These are phyloP conservation scores for Ceratobasidium sp. DNA, from an alignment of 1,284 basidiomycete species.

Conservation along the genomic window DNA sequence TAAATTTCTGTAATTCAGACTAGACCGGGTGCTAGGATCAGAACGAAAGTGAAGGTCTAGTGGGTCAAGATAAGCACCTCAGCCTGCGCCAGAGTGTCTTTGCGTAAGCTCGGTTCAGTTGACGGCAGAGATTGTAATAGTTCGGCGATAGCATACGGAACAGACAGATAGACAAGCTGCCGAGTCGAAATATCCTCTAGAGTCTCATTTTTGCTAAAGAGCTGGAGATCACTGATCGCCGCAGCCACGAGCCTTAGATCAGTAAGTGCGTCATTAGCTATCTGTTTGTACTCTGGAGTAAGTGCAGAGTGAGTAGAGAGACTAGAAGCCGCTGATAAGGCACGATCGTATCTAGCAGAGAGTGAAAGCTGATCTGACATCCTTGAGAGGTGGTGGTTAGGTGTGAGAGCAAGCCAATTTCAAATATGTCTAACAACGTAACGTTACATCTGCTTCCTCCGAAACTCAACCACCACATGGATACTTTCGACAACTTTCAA, in stretches of 20 bases:
- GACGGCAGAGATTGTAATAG: conserved; percentile 77
- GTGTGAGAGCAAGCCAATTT: neutral
- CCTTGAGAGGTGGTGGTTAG: neutral
- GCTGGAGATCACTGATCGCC: conserved; percentile 70
- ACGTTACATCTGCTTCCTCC: neutral
- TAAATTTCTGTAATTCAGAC: conserved; percentile 72
- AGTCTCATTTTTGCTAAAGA: conserved; percentile 90
- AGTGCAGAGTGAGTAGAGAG: conserved; percentile 24
- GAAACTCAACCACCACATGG: conserved; percentile 65
- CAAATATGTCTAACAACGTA: neutral
- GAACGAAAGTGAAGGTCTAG: conserved; percentile 32
- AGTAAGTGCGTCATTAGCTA: conserved; percentile 54
- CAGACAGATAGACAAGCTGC: conserved; percentile 84
- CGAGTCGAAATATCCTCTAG: conserved; percentile 87
- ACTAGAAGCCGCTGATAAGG: conserved; percentile 28
- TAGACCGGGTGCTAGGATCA: conserved; percentile 55
- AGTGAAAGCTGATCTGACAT: conserved; percentile 37
- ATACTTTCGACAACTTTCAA: conserved; percentile 83
- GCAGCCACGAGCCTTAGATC: conserved; percentile 69
- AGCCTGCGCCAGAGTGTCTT: conserved; percentile 68
- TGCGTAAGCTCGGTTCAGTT: conserved; percentile 70
- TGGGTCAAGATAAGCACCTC: conserved; percentile 68
- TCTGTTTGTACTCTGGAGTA: conserved; percentile 26
- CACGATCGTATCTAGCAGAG: conserved; percentile 28
- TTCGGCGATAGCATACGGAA: conserved; percentile 81